Percentiles rank a stretch among this genome's conserved stretches.
Evolutionary conservation across 129 eudicot genomes (phyloP).

Genomic region (Smallanthus sonchifolius): DNA sequence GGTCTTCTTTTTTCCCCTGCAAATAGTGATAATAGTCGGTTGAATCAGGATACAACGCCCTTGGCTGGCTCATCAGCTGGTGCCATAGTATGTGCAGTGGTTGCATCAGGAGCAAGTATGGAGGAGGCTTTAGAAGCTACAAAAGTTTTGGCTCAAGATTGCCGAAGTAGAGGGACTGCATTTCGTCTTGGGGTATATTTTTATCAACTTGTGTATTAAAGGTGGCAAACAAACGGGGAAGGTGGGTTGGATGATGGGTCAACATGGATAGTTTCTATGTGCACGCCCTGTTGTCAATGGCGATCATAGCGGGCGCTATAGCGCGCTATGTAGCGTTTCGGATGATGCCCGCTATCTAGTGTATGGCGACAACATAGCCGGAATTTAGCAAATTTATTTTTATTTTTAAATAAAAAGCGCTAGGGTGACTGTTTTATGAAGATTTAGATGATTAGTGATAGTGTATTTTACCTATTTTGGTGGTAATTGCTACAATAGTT

Average conservation of each 20-base stretch:
- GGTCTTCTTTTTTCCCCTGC: neutral
- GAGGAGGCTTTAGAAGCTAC: conserved; percentile 84
- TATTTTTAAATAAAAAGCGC: too few species aligned
- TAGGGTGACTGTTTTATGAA: too few species aligned
- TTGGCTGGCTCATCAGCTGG: conserved; percentile 99
- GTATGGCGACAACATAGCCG: too few species aligned
- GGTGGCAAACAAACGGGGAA: neutral
- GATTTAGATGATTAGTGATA: too few species aligned
- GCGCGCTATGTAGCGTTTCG: too few species aligned
- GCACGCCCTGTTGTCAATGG: too few species aligned
- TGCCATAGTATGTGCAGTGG: conserved; percentile 93
- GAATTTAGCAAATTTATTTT: too few species aligned
- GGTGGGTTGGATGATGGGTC: neutral
- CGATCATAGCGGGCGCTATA: too few species aligned
- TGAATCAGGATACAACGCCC: conserved; percentile 89
- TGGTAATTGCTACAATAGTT: too few species aligned
- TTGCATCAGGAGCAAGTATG: conserved; percentile 96
- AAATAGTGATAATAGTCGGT: conserved; percentile 5
- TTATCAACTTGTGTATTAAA: neutral
- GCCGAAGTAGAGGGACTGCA: conserved; percentile 93
- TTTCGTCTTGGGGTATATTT: conserved; percentile 96
- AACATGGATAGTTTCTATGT: neutral
- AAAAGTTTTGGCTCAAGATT: conserved; percentile 82
- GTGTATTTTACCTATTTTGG: too few species aligned
- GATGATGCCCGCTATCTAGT: too few species aligned